Conservation (phyloP, 1,284 basidiomycete genomes). For the Marasmius fiardii region DNA sequence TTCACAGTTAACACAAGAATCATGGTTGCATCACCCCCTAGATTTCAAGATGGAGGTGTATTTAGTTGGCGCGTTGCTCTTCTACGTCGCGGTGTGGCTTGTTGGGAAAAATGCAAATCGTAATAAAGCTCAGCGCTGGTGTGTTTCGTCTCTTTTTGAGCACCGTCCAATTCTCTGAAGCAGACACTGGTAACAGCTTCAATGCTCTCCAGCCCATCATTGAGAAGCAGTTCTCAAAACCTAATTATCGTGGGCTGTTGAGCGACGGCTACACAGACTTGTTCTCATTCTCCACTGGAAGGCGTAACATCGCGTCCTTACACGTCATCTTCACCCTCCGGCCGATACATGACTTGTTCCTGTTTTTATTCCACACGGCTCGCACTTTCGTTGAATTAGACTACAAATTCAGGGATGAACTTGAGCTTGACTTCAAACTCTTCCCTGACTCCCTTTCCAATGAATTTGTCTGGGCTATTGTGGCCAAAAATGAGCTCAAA, state of each 20-base stretch:
- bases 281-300: constrained; percentile 83
- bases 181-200: constrained; percentile 40
- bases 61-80: constrained; percentile 48
- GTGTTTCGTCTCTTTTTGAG: constrained; percentile 15
- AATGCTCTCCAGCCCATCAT: constrained; percentile 53
- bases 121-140: constrained; percentile 58
- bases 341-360: constrained; percentile 80
- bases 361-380: constrained; percentile 57
- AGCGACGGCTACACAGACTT: constrained; percentile 75
- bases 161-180: not conserved
- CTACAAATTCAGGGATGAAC: constrained; percentile 62
- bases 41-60: constrained; percentile 67
- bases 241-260: constrained; percentile 48
- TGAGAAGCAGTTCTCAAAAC: constrained; percentile 65
- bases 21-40: constrained; percentile 21
- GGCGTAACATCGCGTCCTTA: constrained; percentile 70
- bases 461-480: constrained; percentile 82
- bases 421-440: constrained; percentile 78
- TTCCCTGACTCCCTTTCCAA: constrained; percentile 45
- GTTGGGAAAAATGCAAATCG: constrained; percentile 55
- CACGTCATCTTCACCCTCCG: constrained; percentile 77
- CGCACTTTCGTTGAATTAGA: constrained; percentile 73
- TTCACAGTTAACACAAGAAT: constrained; percentile 2
- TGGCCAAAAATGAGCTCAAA: constrained; percentile 75
- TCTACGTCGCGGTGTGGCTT: constrained; percentile 52